Evolutionary conservation across 306 rosid species (phyloP), one percentile per base, ranked within the genome.

Genomic region (Malus orientalis): DNA sequence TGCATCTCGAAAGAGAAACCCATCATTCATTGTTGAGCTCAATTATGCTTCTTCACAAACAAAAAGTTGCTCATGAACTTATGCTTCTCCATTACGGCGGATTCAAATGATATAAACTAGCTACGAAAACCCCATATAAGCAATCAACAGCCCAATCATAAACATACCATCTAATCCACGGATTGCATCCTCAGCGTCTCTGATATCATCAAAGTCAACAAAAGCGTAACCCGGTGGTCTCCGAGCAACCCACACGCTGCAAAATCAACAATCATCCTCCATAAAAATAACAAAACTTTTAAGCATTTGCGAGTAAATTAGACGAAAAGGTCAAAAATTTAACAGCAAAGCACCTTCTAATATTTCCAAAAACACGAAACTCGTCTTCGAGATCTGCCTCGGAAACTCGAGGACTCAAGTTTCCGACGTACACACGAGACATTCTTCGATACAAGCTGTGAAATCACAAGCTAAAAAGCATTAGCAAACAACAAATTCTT

Each of bases 181-280:
- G 45, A 96, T 92, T 42, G 97, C 98, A 81, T 96, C 99, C 67
- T 90, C 90, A 3, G 98, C 98, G 73, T 96, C 99, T 80, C 99
- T 84, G 12, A 85, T 78, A 67, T 96, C 99, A 85, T 96, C 99
- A 16, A 96, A 96, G 77, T 96, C 99, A 45, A 96, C 86, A 67
- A 96, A 96, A 62, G 99, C 99, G 84, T 96, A 96, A 72, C 99
- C 99, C 29, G 99, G 98, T 62, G 99, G 99, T 25, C 99, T 88
- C 60, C 98, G 80, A 44, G 99, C 99, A 82, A 96, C 99, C 99
- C 99, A 96, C 23, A 96, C 99, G 84, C 99, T 96, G 85, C 67
- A 71, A 70, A 11, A 30, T 61, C 73, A 71, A 49, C 30, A 16
- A 47, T 16, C 11, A 71, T 13, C 27, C 27, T 33, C 62, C 10